phyloP scores from a whole-genome alignment of 2,329 filamentous ascomycete genomes.

The Monilinia vaccinii-corymbosi region DNA sequence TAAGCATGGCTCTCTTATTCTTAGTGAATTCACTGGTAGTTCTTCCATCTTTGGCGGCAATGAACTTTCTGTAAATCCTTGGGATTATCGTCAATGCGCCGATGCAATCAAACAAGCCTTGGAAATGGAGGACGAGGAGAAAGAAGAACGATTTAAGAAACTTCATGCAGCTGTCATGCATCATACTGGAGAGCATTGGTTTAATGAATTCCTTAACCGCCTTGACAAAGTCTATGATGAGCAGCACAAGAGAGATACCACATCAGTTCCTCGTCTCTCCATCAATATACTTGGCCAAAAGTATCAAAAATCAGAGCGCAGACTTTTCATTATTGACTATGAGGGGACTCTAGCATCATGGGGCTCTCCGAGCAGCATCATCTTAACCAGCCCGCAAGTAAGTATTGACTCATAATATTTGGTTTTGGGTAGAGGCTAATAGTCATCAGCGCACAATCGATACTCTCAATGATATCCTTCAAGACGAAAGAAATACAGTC shows the following conservation, averaged over 20 bases:
- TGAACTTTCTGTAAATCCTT: conserved; percentile 83
- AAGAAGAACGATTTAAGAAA: conserved; percentile 62
- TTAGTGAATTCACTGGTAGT: conserved; percentile 93
- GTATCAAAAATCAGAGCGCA: conserved; percentile 57
- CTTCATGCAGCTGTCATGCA: conserved; percentile 66
- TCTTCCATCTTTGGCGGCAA: conserved; percentile 74
- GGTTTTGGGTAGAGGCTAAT: conserved; percentile 11
- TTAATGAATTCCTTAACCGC: conserved; percentile 61
- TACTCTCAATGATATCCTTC: conserved; percentile 69
- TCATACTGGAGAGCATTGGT: conserved; percentile 82
- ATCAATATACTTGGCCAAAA: conserved; percentile 52
- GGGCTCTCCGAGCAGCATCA: conserved; percentile 75
- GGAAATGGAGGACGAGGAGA: conserved; percentile 70
- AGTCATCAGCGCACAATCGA: conserved; percentile 61
- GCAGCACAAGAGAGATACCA: conserved; percentile 75
- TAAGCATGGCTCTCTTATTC: conserved; percentile 79
- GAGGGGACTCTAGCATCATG: conserved; percentile 87
- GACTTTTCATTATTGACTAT: conserved; percentile 86
- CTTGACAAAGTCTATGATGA: conserved; percentile 73
- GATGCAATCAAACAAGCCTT: conserved; percentile 77
- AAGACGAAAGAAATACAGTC: conserved; percentile 73
- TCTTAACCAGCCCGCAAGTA: conserved; percentile 69
- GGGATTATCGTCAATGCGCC: conserved; percentile 85
- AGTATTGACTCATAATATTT: conserved; percentile 12
- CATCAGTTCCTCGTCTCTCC: conserved; percentile 77